Evolutionary conservation across 257 asterid species (phyloP), one percentile per base, ranked within the genome.

Genomic region (Lantana camara): DNA sequence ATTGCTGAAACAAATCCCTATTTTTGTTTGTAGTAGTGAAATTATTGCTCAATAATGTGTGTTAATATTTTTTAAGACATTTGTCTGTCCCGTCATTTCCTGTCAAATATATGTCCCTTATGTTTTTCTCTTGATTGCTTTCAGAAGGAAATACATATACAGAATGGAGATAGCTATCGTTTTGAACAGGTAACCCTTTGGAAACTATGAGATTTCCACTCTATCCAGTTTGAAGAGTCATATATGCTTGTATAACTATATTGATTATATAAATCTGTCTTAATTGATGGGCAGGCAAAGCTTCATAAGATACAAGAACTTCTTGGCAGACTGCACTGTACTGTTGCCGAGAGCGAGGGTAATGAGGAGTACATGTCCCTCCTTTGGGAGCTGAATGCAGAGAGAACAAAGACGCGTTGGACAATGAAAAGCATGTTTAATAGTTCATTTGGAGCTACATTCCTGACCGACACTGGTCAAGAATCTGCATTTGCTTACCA

Each of bases 121-220:
- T 47, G 51, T 50, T 63, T 60, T 5, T 67, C 62, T 57, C 44
- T 41, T 78, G 51, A 10, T 52, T 73, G 76, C 66, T 65, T 67
- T 80, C 97, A 93, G 99, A 85, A 85, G 80, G 99, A 93, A 85
- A 93, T 93, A 66, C 69, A 9, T 74, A 88, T 86, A 73, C 97
- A 94, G 80, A 94, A 94, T 70, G 90, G 80, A 73, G 94, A 94
- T 55, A 66, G 70, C 46, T 94, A 90, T 68, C 96, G 95, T 42
- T 85, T 82, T 63, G 99, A 90, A 76, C 97, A 93, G 99, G 97
- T 92, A 87, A 73, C 27, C 60, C 41, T 42, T 53, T 41, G 32
- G 32, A 5, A 19, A 46, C 40, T 54, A 44, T 14, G 63, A 38
- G 38, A 29, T 10, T 57, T 60, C 49, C 37, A n/a, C 21, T 49